Evolutionary conservation across 768 basidiomycete species (phyloP), one percentile per base, ranked within the genome.

Genomic region (Rhizopogon vulgaris): DNA sequence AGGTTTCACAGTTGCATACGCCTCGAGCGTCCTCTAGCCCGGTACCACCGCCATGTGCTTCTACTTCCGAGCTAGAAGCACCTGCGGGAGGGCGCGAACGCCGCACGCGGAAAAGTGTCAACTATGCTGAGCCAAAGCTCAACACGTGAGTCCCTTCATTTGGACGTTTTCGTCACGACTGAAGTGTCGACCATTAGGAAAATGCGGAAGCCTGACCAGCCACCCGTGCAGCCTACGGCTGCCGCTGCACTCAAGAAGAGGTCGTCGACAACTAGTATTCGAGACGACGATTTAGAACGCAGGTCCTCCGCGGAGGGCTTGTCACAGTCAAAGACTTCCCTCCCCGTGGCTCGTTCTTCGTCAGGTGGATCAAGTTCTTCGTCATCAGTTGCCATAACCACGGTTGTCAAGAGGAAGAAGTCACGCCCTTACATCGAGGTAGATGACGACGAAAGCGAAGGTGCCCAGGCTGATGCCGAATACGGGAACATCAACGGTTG

Each of bases 61-160:
- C 68, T 22, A 60, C 63, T 1, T 61, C 68, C n/a, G 69, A 68
- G 49, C 59, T 69, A 8, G 70, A 70, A 17, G 56, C 61, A 12
- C 56, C 60, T 32, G 53, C 38, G 32, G 63, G 60, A 49, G 58
- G 74, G 60, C 66, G 81, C 61, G 62, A 79, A 78, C 69, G 84
- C 76, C 71, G 78, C 47, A 65, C 75, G 17, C 76, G 90, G 42
- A 92, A 85, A 71, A 90, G 90, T 58, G 73, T 93, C 42, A 92
- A 92, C 64, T 92, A 93, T 58, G 74, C 90, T 0, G 90, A 93
- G 62, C 90, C 90, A 10, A 93, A 91, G 63, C 76, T 93, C 22
- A 91, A 92, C 65, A 92, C 88, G 88, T 89, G 63, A 48, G 83
- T 80, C 38, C 38, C 49, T 40, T 32, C 52, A 45, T 40, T 34